Base-by-base conservation (phyloP, 2,329 filamentous ascomycete genomes). In the Sclerotinia spermophila region DNA sequence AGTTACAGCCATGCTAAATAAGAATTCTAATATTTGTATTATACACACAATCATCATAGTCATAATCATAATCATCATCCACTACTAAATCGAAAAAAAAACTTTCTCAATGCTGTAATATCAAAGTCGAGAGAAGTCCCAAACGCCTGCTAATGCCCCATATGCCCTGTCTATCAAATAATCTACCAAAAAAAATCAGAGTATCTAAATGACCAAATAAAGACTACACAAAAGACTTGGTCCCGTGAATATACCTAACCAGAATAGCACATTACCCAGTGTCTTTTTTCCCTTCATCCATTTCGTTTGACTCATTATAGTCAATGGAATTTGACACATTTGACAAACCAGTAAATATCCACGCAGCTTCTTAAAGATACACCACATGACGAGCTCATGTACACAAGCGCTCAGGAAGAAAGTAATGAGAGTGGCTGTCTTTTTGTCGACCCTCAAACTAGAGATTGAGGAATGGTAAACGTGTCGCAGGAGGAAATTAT, bases 381-480 rank as follows among this genome's bases (percentile, higher is more conserved):
- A 92, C 83, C 90, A 91, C 92, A 73, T 73, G 15, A 73, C 71
- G 2, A 74, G 67, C 48, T 74, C 73, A 58, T 76, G 76, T 19
- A 76, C 73, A 45, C 71, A 73, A 2, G 76, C 75, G 44, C 91
- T 30, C 2, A 77, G 64, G 64, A 76, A 75, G 58, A 77, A 77
- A 7, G 75, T 77, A 48, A 77, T 77, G 1, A 77, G 86, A 0
- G 91, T 93, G 2, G 92, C 92, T 6, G 88, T 87, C 74, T 88
- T 85, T 77, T 90, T 90, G 75, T 88, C 88, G 67, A 94, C 84
- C 72, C 89, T 88, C 79, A 93, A 86, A 15, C 90, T 87, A 2
- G 89, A 92, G 76, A 94, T 94, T 60, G 88, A 91, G 60, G 86
- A 89, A 81, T 94, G 91, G 78, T 94, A 94, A 71, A 94, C 92